A percentile compares a stretch with the other conserved stretches of the same genome.
Conservation (phyloP, 305 asterid species). For the Solanum hybrid region DNA sequence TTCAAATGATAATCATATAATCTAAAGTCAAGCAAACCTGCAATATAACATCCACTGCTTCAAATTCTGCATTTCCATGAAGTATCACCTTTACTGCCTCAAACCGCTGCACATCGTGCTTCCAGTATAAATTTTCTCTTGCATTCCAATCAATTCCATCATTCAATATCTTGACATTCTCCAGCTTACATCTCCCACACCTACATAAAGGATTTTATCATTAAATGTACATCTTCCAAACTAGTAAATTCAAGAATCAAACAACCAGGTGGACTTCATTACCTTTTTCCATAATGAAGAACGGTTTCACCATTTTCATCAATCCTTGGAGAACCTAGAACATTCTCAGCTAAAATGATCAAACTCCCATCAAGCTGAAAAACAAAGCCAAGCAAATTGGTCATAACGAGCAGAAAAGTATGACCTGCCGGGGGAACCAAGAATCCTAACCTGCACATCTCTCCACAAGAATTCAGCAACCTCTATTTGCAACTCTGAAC, state of each 20-base stretch:
- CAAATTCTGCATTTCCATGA: constrained; percentile 97
- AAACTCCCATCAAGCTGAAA: constrained; percentile 93
- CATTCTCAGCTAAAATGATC: constrained; percentile 68
- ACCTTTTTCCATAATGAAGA: constrained; percentile 85
- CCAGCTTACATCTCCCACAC: constrained; percentile 84
- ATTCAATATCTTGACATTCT: constrained; percentile 67
- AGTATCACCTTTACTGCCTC: constrained; percentile 71
- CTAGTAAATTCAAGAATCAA: constrained; percentile 6
- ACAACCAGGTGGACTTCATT: constrained; percentile 8
- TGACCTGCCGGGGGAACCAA: not conserved
- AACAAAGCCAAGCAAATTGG: constrained; percentile 18
- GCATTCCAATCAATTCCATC: constrained; percentile 87
- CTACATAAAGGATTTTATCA: constrained; percentile 26
- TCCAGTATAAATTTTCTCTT: constrained; percentile 72
- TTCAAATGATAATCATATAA: not conserved
- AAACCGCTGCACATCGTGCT: constrained; percentile 80
- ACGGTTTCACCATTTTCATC: constrained; percentile 52
- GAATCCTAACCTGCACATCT: constrained; percentile 67
- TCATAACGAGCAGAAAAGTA: constrained; percentile 7
- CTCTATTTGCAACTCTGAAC: constrained; percentile 91
- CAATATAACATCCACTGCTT: constrained; percentile 66
- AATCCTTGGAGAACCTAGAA: constrained; percentile 49
- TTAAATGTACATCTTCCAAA: constrained; percentile 3
- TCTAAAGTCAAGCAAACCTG: constrained; percentile 44
- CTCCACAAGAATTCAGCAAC: constrained; percentile 90